Conservation (phyloP, 306 rosid species). For the Medicago truncatula region MtrunA17r5.0-ANR NC_053046.1:28727501-28728000, state of each 20-base stretch:
- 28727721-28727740: neutral
- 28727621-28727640: neutral
- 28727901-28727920: neutral
- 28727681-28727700: neutral
- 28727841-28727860: slow-evolving; percentile 11
- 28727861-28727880: slow-evolving; percentile 17
- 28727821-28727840: slow-evolving; percentile 22
- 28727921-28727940: slow-evolving; percentile 24
- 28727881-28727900: slow-evolving; percentile 3
- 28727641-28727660: neutral
- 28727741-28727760: neutral
- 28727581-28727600: neutral
- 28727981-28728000: slow-evolving; percentile 3
- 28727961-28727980: neutral
- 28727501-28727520: slow-evolving; percentile 3
- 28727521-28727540: slow-evolving; percentile 4
- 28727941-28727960: neutral
- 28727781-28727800: neutral
- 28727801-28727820: neutral
- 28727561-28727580: neutral
- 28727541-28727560: neutral
- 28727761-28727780: neutral
- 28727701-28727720: neutral
- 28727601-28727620: neutral
- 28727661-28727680: neutral